Conservation (phyloP, 371 early-diverging fungal species). For the Rhizopus microsporus region DNA sequence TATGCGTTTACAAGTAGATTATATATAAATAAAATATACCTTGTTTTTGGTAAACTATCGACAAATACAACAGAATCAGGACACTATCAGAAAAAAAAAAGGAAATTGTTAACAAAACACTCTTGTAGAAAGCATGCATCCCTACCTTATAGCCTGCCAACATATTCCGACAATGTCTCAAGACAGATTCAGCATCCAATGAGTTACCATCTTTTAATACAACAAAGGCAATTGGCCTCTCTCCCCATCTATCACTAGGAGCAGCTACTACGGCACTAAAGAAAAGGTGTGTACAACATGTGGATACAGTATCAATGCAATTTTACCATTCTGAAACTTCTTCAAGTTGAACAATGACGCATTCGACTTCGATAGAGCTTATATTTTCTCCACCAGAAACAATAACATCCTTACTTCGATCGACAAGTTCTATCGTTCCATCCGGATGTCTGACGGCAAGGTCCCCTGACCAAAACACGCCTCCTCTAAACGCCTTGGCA, state of each 20-base stretch:
- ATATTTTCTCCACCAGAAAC: slow-evolving; percentile 79
- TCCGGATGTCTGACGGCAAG: slow-evolving; percentile 67
- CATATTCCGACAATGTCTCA: slow-evolving; percentile 45
- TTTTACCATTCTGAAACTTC: slow-evolving; percentile 59
- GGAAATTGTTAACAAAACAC: not conserved
- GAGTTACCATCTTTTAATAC: slow-evolving; percentile 44
- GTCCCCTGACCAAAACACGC: slow-evolving; percentile 74
- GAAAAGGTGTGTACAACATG: not conserved
- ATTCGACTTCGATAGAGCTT: slow-evolving; percentile 71
- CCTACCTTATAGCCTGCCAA: slow-evolving; percentile 58
- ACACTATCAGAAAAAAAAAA: slow-evolving; percentile 20
- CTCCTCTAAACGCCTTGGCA: slow-evolving; percentile 58
- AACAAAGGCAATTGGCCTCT: slow-evolving; percentile 68
- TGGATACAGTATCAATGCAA: not conserved
- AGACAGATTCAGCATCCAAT: slow-evolving; percentile 34
- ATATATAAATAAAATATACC: slow-evolving; percentile 16
- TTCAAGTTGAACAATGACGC: slow-evolving; percentile 57
- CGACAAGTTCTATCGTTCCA: slow-evolving; percentile 67
- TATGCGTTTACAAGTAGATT: not conserved
- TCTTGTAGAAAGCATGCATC: not conserved
- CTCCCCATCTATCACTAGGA: slow-evolving; percentile 73
- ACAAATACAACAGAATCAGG: slow-evolving; percentile 34
- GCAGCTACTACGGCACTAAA: slow-evolving; percentile 58
- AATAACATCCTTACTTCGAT: slow-evolving; percentile 72
- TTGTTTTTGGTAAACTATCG: slow-evolving; percentile 38